phyloP scores from a whole-genome alignment of 108 stramenopile genomes.

The Epithemia pelagica region DNA sequence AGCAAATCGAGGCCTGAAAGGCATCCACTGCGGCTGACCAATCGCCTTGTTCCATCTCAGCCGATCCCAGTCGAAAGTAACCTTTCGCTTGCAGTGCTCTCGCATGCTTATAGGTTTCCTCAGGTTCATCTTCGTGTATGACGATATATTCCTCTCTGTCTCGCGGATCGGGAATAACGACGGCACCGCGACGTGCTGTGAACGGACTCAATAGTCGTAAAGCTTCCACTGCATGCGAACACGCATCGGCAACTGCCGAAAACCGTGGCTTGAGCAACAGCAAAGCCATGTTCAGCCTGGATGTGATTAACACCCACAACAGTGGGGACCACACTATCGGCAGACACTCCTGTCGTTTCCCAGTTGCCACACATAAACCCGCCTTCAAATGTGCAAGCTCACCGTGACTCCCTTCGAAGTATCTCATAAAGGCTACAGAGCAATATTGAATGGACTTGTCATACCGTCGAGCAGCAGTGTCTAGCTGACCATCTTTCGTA shows the following conservation, averaged over 20 bases:
- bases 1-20: constrained; percentile 37
- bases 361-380: background rate
- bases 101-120: constrained; percentile 39
- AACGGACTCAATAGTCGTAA: constrained; percentile 58
- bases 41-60: constrained; percentile 39
- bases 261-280: constrained; percentile 37
- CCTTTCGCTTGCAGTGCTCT: constrained; percentile 65
- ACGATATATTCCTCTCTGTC: constrained; percentile 7
- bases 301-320: constrained; percentile 45
- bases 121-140: constrained; percentile 37
- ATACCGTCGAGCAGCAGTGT: constrained; percentile 54
- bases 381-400: background rate
- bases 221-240: constrained; percentile 32
- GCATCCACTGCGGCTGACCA: constrained; percentile 42
- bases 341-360: background rate
- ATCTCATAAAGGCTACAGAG: constrained; percentile 42
- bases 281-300: constrained; percentile 61
- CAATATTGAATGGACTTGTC: constrained; percentile 75
- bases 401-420: constrained; percentile 19
- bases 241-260: constrained; percentile 13
- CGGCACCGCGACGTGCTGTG: constrained; percentile 25
- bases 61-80: constrained; percentile 72
- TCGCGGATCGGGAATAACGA: constrained; percentile 3
- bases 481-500: constrained; percentile 30
- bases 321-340: constrained; percentile 37